A percentile compares a stretch with the other conserved stretches of the same genome.
Evolutionary conservation across 768 basidiomycete genomes (phyloP).

Genomic region (Naganishia vaughanmartiniae): DNA sequence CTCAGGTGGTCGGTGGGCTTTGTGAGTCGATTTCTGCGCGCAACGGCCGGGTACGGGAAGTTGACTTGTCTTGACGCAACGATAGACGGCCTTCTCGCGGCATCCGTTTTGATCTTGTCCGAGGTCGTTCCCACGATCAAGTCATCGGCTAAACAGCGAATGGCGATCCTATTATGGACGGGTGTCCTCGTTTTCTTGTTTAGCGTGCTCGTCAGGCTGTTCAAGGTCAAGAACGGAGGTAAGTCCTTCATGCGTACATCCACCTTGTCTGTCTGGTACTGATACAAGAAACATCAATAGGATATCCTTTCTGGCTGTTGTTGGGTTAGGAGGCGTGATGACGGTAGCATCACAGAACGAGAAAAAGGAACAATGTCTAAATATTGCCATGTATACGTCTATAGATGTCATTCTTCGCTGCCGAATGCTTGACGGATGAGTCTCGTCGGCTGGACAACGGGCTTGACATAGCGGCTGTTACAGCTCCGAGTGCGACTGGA

Average conservation of each 20-base stretch:
- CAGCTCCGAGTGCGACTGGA: too few species aligned
- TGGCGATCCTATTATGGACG: constrained; percentile 87
- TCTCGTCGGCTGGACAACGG: not conserved
- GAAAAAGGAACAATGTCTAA: not conserved
- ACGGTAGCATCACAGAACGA: not conserved
- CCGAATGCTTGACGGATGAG: not conserved
- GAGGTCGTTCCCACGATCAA: constrained; percentile 65
- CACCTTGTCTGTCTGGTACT: not conserved
- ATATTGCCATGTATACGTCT: not conserved
- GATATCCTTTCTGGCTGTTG: constrained; percentile 50
- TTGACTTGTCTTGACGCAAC: not conserved
- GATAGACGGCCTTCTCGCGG: constrained; percentile 76
- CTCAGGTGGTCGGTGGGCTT: constrained; percentile 75
- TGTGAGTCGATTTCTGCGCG: constrained; percentile 61
- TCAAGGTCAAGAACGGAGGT: constrained; percentile 89
- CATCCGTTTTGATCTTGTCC: constrained; percentile 75
- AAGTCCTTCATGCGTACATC: constrained; percentile 36
- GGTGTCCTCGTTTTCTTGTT: constrained; percentile 77
- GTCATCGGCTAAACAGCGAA: constrained; percentile 67
- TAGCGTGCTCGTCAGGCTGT: constrained; percentile 78
- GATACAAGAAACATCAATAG: constrained; percentile 10
- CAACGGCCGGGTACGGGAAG: not conserved
- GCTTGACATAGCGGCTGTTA: too few species aligned
- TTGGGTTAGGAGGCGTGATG: constrained; percentile 32
- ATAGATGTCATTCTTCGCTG: not conserved